A percentile compares a stretch with the other conserved stretches of the same genome.
These are phyloP conservation scores for Craspedostauros australis DNA, from an alignment of 108 stramenopile species.

Conservation along the genomic window DNA sequence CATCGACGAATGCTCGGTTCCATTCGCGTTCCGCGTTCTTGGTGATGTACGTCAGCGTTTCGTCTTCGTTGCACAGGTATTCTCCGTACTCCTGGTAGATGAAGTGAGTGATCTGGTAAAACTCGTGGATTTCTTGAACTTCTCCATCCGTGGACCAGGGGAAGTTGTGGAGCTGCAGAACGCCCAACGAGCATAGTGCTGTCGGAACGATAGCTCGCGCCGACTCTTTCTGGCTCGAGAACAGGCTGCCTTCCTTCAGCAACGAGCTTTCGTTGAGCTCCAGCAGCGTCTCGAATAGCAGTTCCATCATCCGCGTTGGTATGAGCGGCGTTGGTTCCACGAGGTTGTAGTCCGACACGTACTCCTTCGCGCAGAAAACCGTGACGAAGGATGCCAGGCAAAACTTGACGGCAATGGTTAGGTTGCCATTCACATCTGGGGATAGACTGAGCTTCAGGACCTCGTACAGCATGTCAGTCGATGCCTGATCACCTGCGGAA, in stretches of 20 bases:
- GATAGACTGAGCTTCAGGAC: slow-evolving; percentile 61
- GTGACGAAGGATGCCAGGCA: slow-evolving; percentile 62
- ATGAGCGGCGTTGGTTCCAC: slow-evolving; percentile 45
- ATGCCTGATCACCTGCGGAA: slow-evolving; percentile 30
- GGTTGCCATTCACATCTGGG: slow-evolving; percentile 60
- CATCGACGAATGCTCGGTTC: slow-evolving; percentile 55
- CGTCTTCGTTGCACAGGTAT: slow-evolving; percentile 42
- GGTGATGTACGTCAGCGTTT: slow-evolving; percentile 35
- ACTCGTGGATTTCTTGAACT: slow-evolving; percentile 30
- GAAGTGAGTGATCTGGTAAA: slow-evolving; percentile 59
- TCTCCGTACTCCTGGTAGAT: slow-evolving; percentile 56
- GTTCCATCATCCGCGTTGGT: slow-evolving; percentile 47
- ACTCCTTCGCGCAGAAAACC: slow-evolving; percentile 51
- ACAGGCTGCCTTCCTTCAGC: slow-evolving; percentile 49
- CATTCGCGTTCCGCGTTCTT: slow-evolving; percentile 53
- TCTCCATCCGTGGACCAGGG: slow-evolving; percentile 17
- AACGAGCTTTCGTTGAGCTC: slow-evolving; percentile 48
- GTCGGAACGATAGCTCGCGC: slow-evolving; percentile 65
- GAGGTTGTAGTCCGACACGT: slow-evolving; percentile 38
- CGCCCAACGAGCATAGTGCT: slow-evolving; percentile 60
- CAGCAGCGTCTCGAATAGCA: slow-evolving; percentile 51
- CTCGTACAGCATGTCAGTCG: slow-evolving; percentile 64
- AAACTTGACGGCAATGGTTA: slow-evolving; percentile 62
- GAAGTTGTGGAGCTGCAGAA: slow-evolving; percentile 44
- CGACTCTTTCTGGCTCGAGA: slow-evolving; percentile 52